Evolutionary conservation across 2,329 filamentous ascomycete species (phyloP).

Genomic region (Fusarium sarcochroum): DNA sequence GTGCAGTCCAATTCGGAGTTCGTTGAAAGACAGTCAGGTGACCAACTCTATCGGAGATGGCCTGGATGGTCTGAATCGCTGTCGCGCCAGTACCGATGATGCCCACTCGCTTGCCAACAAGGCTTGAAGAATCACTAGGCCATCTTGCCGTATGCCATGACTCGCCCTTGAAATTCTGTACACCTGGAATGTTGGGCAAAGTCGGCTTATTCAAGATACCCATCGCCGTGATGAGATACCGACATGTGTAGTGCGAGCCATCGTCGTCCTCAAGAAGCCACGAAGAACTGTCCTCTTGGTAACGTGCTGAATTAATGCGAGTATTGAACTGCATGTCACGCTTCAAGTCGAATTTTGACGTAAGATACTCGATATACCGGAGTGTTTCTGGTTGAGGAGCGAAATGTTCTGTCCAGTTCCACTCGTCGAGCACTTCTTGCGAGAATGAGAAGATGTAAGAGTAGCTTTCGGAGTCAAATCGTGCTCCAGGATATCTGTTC

Average conservation of each 20-base stretch:
- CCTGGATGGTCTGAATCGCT: slow-evolving; percentile 40
- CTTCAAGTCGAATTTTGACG: slow-evolving; percentile 57
- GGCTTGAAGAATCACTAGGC: slow-evolving; percentile 17
- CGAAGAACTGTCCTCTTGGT: slow-evolving; percentile 46
- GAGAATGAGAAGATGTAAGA: slow-evolving; percentile 39
- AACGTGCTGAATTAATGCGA: slow-evolving; percentile 56
- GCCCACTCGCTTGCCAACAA: slow-evolving; percentile 30
- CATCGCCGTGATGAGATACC: slow-evolving; percentile 37
- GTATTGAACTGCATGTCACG: slow-evolving; percentile 59
- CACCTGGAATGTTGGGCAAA: slow-evolving; percentile 22
- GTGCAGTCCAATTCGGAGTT: slow-evolving; percentile 39
- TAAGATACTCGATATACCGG: slow-evolving; percentile 61
- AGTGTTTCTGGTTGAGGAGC: slow-evolving; percentile 55
- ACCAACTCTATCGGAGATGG: slow-evolving; percentile 29
- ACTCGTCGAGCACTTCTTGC: slow-evolving; percentile 57
- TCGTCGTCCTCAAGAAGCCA: slow-evolving; percentile 30
- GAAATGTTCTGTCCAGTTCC: slow-evolving; percentile 56
- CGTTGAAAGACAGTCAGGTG: slow-evolving; percentile 40
- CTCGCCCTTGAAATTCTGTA: slow-evolving; percentile 27
- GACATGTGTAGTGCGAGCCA: slow-evolving; percentile 6
- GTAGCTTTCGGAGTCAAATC: slow-evolving; percentile 53
- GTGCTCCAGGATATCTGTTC: slow-evolving; percentile 57
- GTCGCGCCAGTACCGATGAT: slow-evolving; percentile 37
- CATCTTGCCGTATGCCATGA: slow-evolving; percentile 37
- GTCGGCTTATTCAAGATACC: slow-evolving; percentile 34